Conservation (phyloP, 2,329 filamentous ascomycete genomes). For the Apiospora saccharicola region DNA sequence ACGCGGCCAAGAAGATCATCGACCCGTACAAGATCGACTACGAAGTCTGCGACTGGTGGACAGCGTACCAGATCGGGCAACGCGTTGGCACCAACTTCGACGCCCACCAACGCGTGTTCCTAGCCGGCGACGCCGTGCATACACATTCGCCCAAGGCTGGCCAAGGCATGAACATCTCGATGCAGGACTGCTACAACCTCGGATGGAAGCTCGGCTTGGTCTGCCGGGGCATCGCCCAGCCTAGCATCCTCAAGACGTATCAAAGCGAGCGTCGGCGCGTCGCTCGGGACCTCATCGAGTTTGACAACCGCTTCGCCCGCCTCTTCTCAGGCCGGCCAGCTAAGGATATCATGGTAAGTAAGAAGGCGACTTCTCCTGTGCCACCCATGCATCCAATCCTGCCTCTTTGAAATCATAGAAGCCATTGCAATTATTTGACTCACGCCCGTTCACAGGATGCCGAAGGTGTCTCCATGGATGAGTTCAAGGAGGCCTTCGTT, state of each 20-base stretch:
- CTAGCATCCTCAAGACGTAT: slow-evolving; percentile 65
- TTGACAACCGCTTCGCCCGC: slow-evolving; percentile 63
- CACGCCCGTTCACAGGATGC: slow-evolving; percentile 50
- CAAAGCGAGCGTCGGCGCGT: slow-evolving; percentile 69
- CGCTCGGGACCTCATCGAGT: slow-evolving; percentile 65
- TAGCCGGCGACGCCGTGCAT: slow-evolving; percentile 69
- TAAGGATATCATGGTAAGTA: slow-evolving; percentile 56
- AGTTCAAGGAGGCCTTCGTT: slow-evolving; percentile 67
- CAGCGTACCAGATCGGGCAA: slow-evolving; percentile 75
- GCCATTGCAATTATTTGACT: neutral
- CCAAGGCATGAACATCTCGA: slow-evolving; percentile 64
- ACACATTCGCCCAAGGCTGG: slow-evolving; percentile 70
- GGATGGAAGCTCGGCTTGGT: slow-evolving; percentile 54
- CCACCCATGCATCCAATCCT: neutral
- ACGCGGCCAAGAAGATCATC: slow-evolving; percentile 69
- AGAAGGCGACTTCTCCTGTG: neutral
- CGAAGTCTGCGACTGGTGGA: slow-evolving; percentile 74
- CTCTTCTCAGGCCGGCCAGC: slow-evolving; percentile 65
- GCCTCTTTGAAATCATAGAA: neutral
- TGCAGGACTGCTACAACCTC: slow-evolving; percentile 64
- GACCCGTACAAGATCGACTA: slow-evolving; percentile 64
- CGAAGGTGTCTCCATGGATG: slow-evolving; percentile 66
- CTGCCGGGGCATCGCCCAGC: slow-evolving; percentile 63
- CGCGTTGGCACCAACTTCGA: slow-evolving; percentile 76
- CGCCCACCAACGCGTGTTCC: slow-evolving; percentile 67